Evolutionary conservation across 306 rosid species (phyloP).

Genomic region (Lathyrus sativus): DNA sequence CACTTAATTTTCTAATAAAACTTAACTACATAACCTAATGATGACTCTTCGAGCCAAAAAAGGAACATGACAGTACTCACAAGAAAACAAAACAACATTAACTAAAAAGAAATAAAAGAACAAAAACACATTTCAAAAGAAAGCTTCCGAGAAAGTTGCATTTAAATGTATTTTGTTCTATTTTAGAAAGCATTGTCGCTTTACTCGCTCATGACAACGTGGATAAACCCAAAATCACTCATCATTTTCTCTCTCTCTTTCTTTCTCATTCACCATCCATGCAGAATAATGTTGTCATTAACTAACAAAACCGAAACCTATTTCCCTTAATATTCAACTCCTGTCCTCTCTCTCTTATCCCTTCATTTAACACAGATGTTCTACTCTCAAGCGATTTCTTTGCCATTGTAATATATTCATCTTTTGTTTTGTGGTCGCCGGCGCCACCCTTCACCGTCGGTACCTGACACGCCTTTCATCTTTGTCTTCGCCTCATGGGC

Average conservation of each 20-base stretch:
- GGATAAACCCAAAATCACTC: constrained; percentile 44
- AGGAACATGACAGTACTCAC: background rate
- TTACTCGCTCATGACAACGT: constrained; percentile 48
- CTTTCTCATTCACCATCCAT: constrained; percentile 36
- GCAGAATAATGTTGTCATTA: constrained; percentile 54
- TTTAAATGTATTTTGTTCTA: constrained; percentile 31
- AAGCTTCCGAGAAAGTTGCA: constrained; percentile 31
- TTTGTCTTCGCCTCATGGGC: constrained; percentile 54
- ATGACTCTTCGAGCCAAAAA: background rate
- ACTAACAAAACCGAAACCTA: constrained; percentile 37
- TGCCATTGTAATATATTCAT: background rate
- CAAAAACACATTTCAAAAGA: background rate
- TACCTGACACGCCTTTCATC: constrained; percentile 33
- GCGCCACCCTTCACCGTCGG: constrained; percentile 35
- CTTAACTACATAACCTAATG: too few species aligned
- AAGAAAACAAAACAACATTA: background rate
- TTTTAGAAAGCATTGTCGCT: constrained; percentile 38
- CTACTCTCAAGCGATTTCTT: constrained; percentile 32
- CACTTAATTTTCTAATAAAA: too few species aligned
- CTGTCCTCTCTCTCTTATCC: constrained; percentile 31
- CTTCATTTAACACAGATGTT: constrained; percentile 42
- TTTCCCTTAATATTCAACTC: constrained; percentile 12
- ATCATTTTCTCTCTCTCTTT: constrained; percentile 34
- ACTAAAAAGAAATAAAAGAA: background rate
- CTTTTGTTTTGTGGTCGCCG: background rate